Base-by-base conservation (phyloP, 2,329 filamentous ascomycete species). In the Diaporthe sp. region DNA sequence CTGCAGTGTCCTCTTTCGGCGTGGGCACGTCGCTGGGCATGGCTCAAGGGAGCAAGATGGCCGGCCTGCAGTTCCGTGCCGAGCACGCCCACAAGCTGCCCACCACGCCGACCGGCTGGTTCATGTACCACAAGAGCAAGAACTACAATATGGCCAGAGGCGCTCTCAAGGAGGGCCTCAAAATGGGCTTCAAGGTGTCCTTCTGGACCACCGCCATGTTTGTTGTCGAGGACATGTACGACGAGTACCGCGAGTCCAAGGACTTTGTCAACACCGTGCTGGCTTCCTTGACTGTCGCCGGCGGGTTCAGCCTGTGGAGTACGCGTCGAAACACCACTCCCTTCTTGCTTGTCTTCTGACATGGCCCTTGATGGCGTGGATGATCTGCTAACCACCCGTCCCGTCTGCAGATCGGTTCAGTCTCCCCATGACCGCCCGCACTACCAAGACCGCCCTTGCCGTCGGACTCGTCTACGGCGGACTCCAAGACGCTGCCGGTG, bases 111-210 rank as follows among this genome's bases (percentile, higher is more conserved):
- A 91, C 92, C 2, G 96, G 95, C 25, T 99, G 97, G 97, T 99
- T 96, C 83, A 90, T 98, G n/a, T 99, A 99, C 85, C 96, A 98
- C 87, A 98, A 98, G 86, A 95, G 92, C 82, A 98, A 98, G 85
- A 98, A 98, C 85, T 98, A 99, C 86, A 92, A 95, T 80, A 90
- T 94, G 71, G 92, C 94, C 80, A 89, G 94, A 31, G 94, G 94
- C 8, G 96, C 94, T 0, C 86, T 97, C 25, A 91, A 91, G 71
- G 95, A 98, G 81, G 97, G 95, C 0, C 80, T 95, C 68, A 92
- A 90, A 78, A 94, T 97, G 89, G 95, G 94, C 1, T 82, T 86
- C 44, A 92, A 90, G 79, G 88, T 97, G 8, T 91, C 91, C 6
- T 86, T 93, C 61, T 96, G 96, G 90, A 94, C 92, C 3, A 89